A percentile compares a stretch with the other conserved stretches of the same genome.
Conservation (phyloP, 106 monocot species). For the Dioscorea zingiberensis region DNA sequence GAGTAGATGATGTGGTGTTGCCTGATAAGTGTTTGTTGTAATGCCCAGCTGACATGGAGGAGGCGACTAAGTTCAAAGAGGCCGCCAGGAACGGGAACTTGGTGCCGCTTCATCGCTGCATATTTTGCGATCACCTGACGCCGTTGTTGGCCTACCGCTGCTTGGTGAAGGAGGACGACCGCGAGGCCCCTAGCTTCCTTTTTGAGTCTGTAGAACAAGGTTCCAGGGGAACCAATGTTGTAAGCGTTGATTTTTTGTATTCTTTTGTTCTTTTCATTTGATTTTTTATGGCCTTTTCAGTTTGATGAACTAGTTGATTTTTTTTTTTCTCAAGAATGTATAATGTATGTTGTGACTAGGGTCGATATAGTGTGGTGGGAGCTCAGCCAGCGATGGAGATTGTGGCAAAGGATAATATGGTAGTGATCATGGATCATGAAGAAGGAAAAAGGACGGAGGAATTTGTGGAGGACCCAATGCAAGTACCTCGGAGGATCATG, state of each 20-base stretch:
- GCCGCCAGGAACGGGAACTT: slow-evolving; percentile 44
- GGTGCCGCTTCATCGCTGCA: slow-evolving; percentile 49
- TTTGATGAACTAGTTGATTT: no score
- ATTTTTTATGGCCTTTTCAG: background rate
- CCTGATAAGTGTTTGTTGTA: slow-evolving; percentile 4
- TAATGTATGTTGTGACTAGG: slow-evolving; percentile 23
- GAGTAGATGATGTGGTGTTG: background rate
- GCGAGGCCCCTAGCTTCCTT: slow-evolving; percentile 82
- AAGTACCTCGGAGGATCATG: slow-evolving; percentile 63
- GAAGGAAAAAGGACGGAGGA: slow-evolving; percentile 48
- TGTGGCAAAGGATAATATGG: slow-evolving; percentile 72
- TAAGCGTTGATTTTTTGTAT: slow-evolving; percentile 10
- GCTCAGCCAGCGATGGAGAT: slow-evolving; percentile 90
- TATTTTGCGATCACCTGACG: slow-evolving; percentile 68
- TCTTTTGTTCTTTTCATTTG: background rate
- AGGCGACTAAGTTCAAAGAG: slow-evolving; percentile 28
- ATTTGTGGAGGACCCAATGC: slow-evolving; percentile 68
- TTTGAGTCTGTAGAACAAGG: slow-evolving; percentile 91
- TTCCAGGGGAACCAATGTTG: slow-evolving; percentile 51
- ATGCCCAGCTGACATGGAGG: slow-evolving; percentile 17
- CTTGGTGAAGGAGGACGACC: slow-evolving; percentile 60
- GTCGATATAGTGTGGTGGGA: slow-evolving; percentile 81
- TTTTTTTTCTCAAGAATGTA: background rate
- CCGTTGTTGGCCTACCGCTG: slow-evolving; percentile 70
- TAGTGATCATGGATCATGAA: slow-evolving; percentile 79